Evolutionary conservation across 2,329 filamentous ascomycete genomes (phyloP).

Genomic region (Zarea fungicola): DNA sequence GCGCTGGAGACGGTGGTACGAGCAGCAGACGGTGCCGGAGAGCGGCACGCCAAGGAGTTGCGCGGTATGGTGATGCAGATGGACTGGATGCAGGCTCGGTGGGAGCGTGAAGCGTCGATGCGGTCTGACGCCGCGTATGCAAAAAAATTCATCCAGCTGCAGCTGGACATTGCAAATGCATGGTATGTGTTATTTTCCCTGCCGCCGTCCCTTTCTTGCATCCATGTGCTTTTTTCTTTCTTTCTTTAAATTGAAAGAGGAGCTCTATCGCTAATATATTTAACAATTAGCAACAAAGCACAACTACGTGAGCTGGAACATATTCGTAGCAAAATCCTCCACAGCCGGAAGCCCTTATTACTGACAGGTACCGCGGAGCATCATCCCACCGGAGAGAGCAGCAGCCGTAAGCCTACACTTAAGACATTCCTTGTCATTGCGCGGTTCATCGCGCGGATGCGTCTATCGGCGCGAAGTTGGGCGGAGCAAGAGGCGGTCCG

Average conservation of each 20-base stretch:
- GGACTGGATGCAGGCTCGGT: slow-evolving; percentile 79
- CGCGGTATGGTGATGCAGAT: slow-evolving; percentile 84
- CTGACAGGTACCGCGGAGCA: too few species aligned
- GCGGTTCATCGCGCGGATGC: slow-evolving; percentile 49
- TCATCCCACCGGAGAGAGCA: slow-evolving; percentile 14
- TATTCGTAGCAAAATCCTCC: slow-evolving; percentile 54
- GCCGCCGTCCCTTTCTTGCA: neutral
- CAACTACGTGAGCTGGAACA: slow-evolving; percentile 80
- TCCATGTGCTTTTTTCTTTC: slow-evolving; percentile 5
- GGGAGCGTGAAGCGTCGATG: slow-evolving; percentile 74
- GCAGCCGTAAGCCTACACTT: slow-evolving; percentile 28
- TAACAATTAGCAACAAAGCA: slow-evolving; percentile 74
- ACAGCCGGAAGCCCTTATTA: slow-evolving; percentile 32
- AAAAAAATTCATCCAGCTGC: slow-evolving; percentile 75
- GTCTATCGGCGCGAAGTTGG: slow-evolving; percentile 44
- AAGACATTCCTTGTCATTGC: slow-evolving; percentile 42
- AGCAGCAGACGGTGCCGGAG: slow-evolving; percentile 57
- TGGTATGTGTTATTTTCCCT: slow-evolving; percentile 62
- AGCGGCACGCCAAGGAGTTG: slow-evolving; percentile 68
- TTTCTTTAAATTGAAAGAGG: neutral
- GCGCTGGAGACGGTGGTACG: slow-evolving; percentile 56
- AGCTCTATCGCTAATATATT: slow-evolving; percentile 20
- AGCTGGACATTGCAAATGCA: slow-evolving; percentile 77
- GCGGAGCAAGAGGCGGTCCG: slow-evolving; percentile 46
- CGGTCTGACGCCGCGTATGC: slow-evolving; percentile 76